Base-by-base conservation (phyloP, 2,329 filamentous ascomycete species). In the Canariomyces notabilis region DNA sequence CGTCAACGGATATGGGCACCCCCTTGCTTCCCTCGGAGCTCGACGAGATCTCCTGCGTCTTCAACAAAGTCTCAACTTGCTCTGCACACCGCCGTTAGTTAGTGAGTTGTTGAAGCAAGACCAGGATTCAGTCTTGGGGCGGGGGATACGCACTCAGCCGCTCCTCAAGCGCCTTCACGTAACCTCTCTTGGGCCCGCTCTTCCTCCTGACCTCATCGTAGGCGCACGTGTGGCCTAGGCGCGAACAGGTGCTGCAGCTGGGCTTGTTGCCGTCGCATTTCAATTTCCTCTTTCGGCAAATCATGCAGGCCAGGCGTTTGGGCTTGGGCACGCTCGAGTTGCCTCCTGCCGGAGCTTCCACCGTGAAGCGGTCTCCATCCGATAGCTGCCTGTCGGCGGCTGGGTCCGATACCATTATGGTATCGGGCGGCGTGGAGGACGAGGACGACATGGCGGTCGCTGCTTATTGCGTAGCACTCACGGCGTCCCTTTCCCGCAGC, bases 251-350 rank as follows among this genome's bases (percentile, higher is more conserved):
- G 59, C 85, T 89, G 64, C 90, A 95, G 57, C 85, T 88, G 18
- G 90, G 90, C 53, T 86, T 83, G 43, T 78, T 72, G 31, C 89
- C 89, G 64, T 96, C 90, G 67, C 90, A 96, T 67, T 86, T 85
- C 56, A 96, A 73, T 70, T 97, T 97, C 63, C 91, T 79, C 68
- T 90, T 93, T 59, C 91, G 78, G 64, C 93, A 98, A 52, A 97
- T 83, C 62, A 95, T 87, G 65, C 93, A 98, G 31, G 93, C 93
- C 59, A 97, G 86, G 57, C 91, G 81, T 74, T 97, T 97, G n/a
- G 84, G 83, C 60, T 87, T 87, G 40, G 86, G 83, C 18, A 88
- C 74, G 57, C 66, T 74, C 39, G 70, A 66, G 53, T 82, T 81
- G 56, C 77, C 56, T 15, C 53, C 51, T 2, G 50, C 40, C 21